Conservation (phyloP, 495 filamentous ascomycete genomes). For the Hyaloscypha hepaticicola region DNA sequence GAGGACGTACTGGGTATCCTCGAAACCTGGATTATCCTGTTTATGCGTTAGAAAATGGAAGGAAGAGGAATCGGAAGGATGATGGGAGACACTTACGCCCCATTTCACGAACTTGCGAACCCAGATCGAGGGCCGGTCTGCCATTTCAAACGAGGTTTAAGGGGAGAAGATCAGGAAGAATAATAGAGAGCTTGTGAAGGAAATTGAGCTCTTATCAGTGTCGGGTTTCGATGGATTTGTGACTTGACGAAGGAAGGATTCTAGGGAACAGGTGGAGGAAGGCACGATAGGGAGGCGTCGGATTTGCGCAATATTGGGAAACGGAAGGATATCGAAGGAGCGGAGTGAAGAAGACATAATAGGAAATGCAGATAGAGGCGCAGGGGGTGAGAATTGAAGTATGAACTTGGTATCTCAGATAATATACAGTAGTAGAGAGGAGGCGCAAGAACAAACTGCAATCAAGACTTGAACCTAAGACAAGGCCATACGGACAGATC, state of each 20-base stretch:
- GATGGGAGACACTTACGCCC: constrained; percentile 16
- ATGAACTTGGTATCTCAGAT: constrained; percentile 4
- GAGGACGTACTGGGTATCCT: constrained; percentile 19
- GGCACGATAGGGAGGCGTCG: no score
- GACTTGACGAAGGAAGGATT: no score
- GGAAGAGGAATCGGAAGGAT: background rate
- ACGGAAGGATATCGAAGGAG: no score
- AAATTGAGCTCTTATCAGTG: no score
- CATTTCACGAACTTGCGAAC: constrained; percentile 28
- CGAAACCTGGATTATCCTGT: constrained; percentile 15
- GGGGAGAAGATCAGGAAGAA: background rate
- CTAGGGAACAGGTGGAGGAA: no score
- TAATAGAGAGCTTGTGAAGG: no score
- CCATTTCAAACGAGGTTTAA: background rate
- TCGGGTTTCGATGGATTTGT: no score
- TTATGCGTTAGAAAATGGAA: background rate
- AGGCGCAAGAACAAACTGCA: background rate
- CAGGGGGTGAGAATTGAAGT: background rate
- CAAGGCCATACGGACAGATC: constrained; percentile 1
- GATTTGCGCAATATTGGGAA: no score
- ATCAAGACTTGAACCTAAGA: constrained; percentile 8
- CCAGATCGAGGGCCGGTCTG: constrained; percentile 15
- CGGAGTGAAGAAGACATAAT: background rate
- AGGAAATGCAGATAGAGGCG: background rate
- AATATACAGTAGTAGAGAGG: constrained; percentile 17